These are phyloP conservation scores for apple (Malus domestica) DNA, from an alignment of 306 rosid genomes.

Conservation along the genomic window ASM211411v1 NC_041790.1:37428001-37428500, in stretches of 20 bases:
- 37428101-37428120: slow-evolving; percentile 10
- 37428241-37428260: not conserved
- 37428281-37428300: not conserved
- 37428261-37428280: not conserved
- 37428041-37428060: slow-evolving; percentile 99
- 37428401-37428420: not conserved
- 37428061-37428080: slow-evolving; percentile 44
- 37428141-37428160: slow-evolving; percentile 77
- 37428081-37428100: slow-evolving; percentile 16
- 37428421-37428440: not conserved
- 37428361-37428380: not conserved
- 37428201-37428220: not conserved
- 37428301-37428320: not conserved
- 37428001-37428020: slow-evolving; percentile 85
- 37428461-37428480: not conserved
- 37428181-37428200: slow-evolving; percentile 81
- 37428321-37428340: not conserved
- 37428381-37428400: not conserved
- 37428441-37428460: not conserved
- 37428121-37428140: slow-evolving; percentile 17
- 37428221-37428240: slow-evolving; percentile 5
- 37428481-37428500: not conserved
- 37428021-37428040: slow-evolving; percentile 83
- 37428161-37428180: slow-evolving; percentile 82
- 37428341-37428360: not conserved